phyloP scores from a whole-genome alignment of 2,329 filamentous ascomycete genomes.

The Sarocladium strictum region DNA sequence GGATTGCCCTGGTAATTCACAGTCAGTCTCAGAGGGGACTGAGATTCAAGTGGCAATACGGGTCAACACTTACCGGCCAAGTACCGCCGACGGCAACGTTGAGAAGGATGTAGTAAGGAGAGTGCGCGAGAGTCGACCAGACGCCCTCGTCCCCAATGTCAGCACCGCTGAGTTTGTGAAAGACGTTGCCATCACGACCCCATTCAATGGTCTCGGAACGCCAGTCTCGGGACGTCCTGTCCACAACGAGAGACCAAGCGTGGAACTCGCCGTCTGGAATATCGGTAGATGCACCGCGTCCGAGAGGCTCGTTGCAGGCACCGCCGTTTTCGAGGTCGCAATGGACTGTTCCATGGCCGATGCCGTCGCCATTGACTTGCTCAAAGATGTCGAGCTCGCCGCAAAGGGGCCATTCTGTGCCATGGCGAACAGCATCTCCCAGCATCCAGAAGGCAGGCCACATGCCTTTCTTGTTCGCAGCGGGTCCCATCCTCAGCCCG shows the following conservation, averaged over 20 bases:
- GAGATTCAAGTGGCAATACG: neutral
- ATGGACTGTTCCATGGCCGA: constrained; percentile 42
- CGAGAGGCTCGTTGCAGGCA: constrained; percentile 40
- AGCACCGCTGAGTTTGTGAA: constrained; percentile 35
- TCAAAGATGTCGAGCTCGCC: constrained; percentile 48
- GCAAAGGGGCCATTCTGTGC: constrained; percentile 40
- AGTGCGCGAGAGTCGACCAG: constrained; percentile 38
- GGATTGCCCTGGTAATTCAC: constrained; percentile 23
- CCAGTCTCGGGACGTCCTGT: constrained; percentile 39
- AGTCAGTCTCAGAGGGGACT: neutral
- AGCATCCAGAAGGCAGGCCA: constrained; percentile 51
- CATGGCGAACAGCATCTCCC: constrained; percentile 38
- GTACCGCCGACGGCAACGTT: constrained; percentile 43
- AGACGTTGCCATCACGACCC: constrained; percentile 39
- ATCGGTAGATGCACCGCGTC: constrained; percentile 27
- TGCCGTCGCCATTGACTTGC: constrained; percentile 38
- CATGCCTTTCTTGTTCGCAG: constrained; percentile 38
- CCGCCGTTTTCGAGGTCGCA: constrained; percentile 38
- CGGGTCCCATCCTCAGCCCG: constrained; percentile 36
- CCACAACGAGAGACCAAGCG: constrained; percentile 40
- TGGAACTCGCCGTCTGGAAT: constrained; percentile 44
- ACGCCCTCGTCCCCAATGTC: constrained; percentile 32
- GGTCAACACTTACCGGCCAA: constrained; percentile 28
- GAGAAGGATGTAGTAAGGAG: constrained; percentile 38
- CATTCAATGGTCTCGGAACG: constrained; percentile 41